Conservation (phyloP, 2,329 filamentous ascomycete species). For the Aspergillus sp. region DNA sequence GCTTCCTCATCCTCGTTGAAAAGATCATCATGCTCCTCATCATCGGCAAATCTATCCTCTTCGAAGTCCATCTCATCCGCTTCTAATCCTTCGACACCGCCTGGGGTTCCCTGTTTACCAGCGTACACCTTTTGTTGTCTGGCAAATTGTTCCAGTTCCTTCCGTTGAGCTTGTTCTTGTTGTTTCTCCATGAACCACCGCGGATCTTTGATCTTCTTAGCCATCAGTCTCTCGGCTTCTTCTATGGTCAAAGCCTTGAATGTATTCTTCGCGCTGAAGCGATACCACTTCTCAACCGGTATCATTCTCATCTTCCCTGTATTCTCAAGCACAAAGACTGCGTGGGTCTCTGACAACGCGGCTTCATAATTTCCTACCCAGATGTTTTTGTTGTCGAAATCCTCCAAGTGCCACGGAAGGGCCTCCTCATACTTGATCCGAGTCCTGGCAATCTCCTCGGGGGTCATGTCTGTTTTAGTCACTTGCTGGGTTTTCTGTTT, state of each 20-base stretch:
- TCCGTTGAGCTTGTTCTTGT: constrained; percentile 55
- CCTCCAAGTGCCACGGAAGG: constrained; percentile 93
- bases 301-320: constrained; percentile 76
- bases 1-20: constrained; percentile 83
- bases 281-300: constrained; percentile 95
- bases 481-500: constrained; percentile 86
- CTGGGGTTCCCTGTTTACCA: constrained; percentile 47
- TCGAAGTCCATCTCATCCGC: constrained; percentile 69
- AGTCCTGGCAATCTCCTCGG: constrained; percentile 68
- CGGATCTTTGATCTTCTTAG: constrained; percentile 72
- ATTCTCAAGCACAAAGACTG: constrained; percentile 75
- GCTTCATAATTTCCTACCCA: constrained; percentile 93
- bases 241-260: constrained; percentile 79
- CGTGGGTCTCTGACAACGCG: constrained; percentile 77
- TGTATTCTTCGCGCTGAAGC: constrained; percentile 55
- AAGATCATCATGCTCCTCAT: constrained; percentile 75
- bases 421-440: constrained; percentile 86
- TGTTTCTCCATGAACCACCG: constrained; percentile 76
- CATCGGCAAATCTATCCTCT: constrained; percentile 78
- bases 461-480: constrained; percentile 74
- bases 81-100: constrained; percentile 55
- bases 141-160: constrained; percentile 59
- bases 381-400: constrained; percentile 91
- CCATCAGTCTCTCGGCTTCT: constrained; percentile 81
- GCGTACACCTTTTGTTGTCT: constrained; percentile 50